These are phyloP conservation scores for Mortierella sp. DNA, from an alignment of 371 early-diverging fungal species.

Conservation along the genomic window DNA sequence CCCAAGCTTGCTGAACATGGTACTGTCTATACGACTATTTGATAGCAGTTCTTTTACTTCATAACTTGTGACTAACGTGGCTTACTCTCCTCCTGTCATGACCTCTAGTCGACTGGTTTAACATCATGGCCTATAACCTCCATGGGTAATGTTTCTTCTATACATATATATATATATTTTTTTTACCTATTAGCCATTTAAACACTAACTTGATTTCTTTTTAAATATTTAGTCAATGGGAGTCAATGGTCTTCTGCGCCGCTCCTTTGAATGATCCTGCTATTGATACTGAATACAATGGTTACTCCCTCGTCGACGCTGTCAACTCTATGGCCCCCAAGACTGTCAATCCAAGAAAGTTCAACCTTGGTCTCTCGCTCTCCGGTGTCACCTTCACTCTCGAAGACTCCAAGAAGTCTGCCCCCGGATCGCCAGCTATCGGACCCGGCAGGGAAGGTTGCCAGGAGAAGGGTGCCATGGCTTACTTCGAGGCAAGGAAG, in stretches of 20 bases:
- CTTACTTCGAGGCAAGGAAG: constrained; percentile 45
- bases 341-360: constrained; percentile 36
- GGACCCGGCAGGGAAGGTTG: constrained; percentile 47
- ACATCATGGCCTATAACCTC: constrained; percentile 56
- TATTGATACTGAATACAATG: constrained; percentile 36
- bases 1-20: constrained; percentile 42
- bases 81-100: not conserved
- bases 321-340: constrained; percentile 45
- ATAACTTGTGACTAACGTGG: not conserved
- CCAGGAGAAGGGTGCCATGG: constrained; percentile 53
- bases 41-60: no score
- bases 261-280: constrained; percentile 50
- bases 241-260: constrained; percentile 51
- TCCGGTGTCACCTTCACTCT: constrained; percentile 54
- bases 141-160: constrained; percentile 29
- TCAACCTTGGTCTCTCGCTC: constrained; percentile 50
- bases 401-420: constrained; percentile 34
- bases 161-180: not conserved
- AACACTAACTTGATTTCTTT: not conserved
- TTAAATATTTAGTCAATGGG: constrained; percentile 31
- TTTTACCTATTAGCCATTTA: no score
- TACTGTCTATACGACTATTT: constrained; percentile 2
- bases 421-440: constrained; percentile 38
- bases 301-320: constrained; percentile 50
- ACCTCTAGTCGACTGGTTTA: constrained; percentile 48